Percentiles rank a stretch among this genome's conserved stretches.
Evolutionary conservation across 495 filamentous ascomycete species (phyloP).

Genomic region (Penicillium coprophilum): DNA sequence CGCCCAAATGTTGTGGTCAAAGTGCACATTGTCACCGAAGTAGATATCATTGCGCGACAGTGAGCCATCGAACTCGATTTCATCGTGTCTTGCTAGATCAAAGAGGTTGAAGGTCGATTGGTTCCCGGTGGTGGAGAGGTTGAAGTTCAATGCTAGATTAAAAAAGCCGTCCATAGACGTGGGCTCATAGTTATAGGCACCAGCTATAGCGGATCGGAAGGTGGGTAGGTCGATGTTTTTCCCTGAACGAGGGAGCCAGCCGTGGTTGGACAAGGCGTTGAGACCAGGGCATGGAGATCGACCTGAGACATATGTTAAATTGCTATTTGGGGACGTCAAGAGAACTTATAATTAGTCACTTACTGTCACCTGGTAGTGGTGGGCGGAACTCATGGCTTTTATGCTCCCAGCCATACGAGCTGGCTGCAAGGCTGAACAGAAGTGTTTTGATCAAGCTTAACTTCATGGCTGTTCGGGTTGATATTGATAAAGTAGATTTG

Average conservation of each 20-base stretch:
- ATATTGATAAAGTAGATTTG: background rate
- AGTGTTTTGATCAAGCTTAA: background rate
- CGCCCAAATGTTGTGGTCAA: slow-evolving; percentile 13
- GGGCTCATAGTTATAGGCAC: slow-evolving; percentile 22
- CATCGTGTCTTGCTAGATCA: slow-evolving; percentile 18
- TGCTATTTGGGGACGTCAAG: background rate
- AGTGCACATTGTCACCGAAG: slow-evolving; percentile 15
- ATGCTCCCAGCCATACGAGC: background rate
- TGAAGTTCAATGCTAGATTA: slow-evolving; percentile 18
- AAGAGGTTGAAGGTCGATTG: slow-evolving; percentile 14
- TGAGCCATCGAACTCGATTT: slow-evolving; percentile 21
- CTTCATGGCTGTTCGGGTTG: background rate
- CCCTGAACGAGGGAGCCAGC: slow-evolving; percentile 19
- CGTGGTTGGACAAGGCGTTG: slow-evolving; percentile 24
- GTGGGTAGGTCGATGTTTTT: slow-evolving; percentile 21
- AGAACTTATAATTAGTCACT: background rate
- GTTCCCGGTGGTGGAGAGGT: slow-evolving; percentile 20
- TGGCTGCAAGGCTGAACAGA: background rate
- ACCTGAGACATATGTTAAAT: slow-evolving; percentile 5
- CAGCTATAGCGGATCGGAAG: slow-evolving; percentile 14
- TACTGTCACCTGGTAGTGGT: background rate
- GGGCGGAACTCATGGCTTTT: background rate
- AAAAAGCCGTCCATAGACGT: slow-evolving; percentile 27
- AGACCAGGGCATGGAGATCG: slow-evolving; percentile 23
- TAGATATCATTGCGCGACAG: slow-evolving; percentile 26